Evolutionary conservation across 257 asterid species (phyloP).

Genomic region (Petrea volubilis): DNA sequence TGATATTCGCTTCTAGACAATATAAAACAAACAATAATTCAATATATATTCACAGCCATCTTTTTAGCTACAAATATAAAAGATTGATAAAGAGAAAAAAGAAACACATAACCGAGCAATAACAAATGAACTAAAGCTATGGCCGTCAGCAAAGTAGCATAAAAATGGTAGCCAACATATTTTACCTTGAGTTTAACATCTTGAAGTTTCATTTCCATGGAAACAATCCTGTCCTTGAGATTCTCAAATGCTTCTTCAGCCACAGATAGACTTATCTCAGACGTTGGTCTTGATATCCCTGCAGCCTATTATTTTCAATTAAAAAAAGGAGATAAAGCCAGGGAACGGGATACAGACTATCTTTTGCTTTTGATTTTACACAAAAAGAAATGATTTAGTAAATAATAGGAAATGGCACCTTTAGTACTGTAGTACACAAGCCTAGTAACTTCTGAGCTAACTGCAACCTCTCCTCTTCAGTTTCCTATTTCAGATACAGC

Average conservation of each 20-base stretch:
- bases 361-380: background rate
- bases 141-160: background rate
- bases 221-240: slow-evolving; percentile 48
- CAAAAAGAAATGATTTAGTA: background rate
- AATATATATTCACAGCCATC: background rate
- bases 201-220: slow-evolving; percentile 74
- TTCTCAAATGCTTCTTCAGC: slow-evolving; percentile 91
- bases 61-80: background rate
- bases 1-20: slow-evolving; percentile 63
- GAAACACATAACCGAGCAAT: background rate
- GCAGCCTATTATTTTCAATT: slow-evolving; percentile 61
- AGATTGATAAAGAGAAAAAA: background rate
- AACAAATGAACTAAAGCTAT: background rate
- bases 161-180: background rate
- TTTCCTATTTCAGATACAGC: slow-evolving; percentile 57
- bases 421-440: slow-evolving; percentile 72
- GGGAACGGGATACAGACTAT: background rate
- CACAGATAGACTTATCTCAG: slow-evolving; percentile 53
- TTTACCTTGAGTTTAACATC: slow-evolving; percentile 81
- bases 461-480: slow-evolving; percentile 84
- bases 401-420: slow-evolving; percentile 39
- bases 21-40: slow-evolving; percentile 6
- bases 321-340: slow-evolving; percentile 6
- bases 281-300: slow-evolving; percentile 62
- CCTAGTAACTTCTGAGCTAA: slow-evolving; percentile 85